These are phyloP conservation scores for Zygosaccharomyces bisporus DNA, from an alignment of 805 yeast genomes.

Conservation along the genomic window DNA sequence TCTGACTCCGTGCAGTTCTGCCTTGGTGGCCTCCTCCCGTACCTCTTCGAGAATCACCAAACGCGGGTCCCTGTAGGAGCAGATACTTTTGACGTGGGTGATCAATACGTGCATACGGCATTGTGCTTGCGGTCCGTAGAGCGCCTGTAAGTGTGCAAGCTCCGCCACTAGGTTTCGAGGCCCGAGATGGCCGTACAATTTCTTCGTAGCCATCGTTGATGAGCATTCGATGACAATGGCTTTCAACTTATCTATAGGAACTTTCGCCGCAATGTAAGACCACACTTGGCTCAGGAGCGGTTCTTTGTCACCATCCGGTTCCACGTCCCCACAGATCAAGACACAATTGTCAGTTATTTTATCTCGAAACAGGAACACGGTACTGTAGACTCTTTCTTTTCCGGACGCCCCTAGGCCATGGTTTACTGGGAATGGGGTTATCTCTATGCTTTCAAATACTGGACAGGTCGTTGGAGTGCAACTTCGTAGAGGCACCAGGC, in stretches of 20 bases:
- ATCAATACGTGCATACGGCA: slow-evolving; percentile 38
- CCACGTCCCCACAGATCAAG: slow-evolving; percentile 80
- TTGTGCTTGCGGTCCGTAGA: slow-evolving; percentile 43
- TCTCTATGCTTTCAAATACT: slow-evolving; percentile 26
- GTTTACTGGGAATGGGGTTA: slow-evolving; percentile 39
- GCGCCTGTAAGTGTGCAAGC: slow-evolving; percentile 38
- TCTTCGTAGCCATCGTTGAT: slow-evolving; percentile 42
- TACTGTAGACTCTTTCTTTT: slow-evolving; percentile 36
- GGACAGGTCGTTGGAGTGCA: slow-evolving; percentile 14
- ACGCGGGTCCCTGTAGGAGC: slow-evolving; percentile 51
- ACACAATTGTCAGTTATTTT: slow-evolving; percentile 37
- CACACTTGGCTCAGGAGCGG: slow-evolving; percentile 45
- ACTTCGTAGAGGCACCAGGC: slow-evolving; percentile 10
- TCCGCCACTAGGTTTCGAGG: slow-evolving; percentile 63
- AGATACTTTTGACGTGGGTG: slow-evolving; percentile 49
- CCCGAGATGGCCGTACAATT: slow-evolving; percentile 75
- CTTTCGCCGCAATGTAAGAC: slow-evolving; percentile 48
- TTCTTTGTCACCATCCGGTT: slow-evolving; percentile 48
- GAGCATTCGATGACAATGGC: slow-evolving; percentile 80
- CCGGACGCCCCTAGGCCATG: slow-evolving; percentile 41
- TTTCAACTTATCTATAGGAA: slow-evolving; percentile 41
- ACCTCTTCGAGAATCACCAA: slow-evolving; percentile 48
- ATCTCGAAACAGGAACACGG: slow-evolving; percentile 57
- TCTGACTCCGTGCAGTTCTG: slow-evolving; percentile 11
- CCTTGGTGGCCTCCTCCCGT: slow-evolving; percentile 38